Conservation (phyloP, 179 eudicot species). For the Gypsophila paniculata region DNA sequence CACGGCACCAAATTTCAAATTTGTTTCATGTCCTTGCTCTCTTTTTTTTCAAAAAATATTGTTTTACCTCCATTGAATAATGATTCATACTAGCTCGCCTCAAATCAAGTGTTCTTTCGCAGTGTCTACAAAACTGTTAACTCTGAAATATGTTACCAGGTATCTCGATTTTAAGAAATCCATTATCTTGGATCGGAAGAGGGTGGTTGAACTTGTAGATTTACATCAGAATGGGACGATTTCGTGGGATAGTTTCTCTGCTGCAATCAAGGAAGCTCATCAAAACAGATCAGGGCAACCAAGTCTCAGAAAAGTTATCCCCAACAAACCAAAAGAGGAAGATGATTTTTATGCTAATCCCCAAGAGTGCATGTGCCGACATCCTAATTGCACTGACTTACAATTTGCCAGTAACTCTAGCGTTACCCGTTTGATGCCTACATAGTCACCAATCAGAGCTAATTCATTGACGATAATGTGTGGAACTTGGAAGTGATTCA, state of each 20-base stretch:
- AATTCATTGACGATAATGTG: too few relatives aligned
- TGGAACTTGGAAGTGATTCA: too few relatives aligned
- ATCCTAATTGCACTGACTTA: conserved; percentile 44
- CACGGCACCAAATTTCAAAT: too few relatives aligned
- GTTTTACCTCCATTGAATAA: too few relatives aligned
- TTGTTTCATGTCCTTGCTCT: too few relatives aligned
- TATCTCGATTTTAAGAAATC: conserved; percentile 74
- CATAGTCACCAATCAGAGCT: too few relatives aligned
- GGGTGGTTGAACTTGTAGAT: conserved; percentile 63
- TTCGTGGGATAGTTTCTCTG: conserved; percentile 62
- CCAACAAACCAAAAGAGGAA: conserved; percentile 96
- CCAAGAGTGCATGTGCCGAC: conserved; percentile 75
- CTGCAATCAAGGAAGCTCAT: conserved; percentile 47
- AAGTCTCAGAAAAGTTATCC: conserved; percentile 44
- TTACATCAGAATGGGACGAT: conserved; percentile 68
- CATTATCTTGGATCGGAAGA: conserved; percentile 60
- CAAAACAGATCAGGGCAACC: conserved; percentile 73
- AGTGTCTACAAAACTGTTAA: conserved; percentile 7
- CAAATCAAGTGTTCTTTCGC: too few relatives aligned
- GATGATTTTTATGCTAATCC: conserved; percentile 94
- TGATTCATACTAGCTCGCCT: too few relatives aligned
- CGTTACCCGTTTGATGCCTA: too few relatives aligned
- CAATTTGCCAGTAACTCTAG: conserved; percentile 31
- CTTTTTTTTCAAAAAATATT: too few relatives aligned
- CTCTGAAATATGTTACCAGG: conserved; percentile 43